phyloP scores from a whole-genome alignment of 2,329 filamentous ascomycete genomes.

The Trichoderma sp. region DNA sequence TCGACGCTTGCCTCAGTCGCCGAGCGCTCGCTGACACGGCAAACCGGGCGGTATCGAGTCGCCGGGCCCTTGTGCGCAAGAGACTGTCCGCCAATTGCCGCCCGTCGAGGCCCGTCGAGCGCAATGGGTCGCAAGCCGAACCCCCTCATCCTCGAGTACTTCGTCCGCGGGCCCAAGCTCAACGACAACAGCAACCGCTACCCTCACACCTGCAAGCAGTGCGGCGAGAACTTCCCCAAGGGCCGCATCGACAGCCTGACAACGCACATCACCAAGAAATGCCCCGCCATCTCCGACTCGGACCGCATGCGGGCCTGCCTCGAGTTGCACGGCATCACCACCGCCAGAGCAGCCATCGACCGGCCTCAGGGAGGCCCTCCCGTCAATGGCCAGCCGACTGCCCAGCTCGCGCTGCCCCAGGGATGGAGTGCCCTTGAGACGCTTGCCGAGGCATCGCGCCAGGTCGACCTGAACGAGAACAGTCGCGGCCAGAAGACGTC shows the following conservation, averaged over 20 bases:
- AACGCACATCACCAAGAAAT: constrained; percentile 83
- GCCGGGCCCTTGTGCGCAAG: constrained; percentile 24
- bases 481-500: constrained; percentile 52
- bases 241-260: constrained; percentile 82
- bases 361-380: constrained; percentile 36
- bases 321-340: constrained; percentile 69
- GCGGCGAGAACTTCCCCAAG: constrained; percentile 87
- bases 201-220: constrained; percentile 85
- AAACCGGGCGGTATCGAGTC: constrained; percentile 18
- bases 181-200: constrained; percentile 90
- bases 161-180: constrained; percentile 82
- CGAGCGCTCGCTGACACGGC: constrained; percentile 4
- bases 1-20: constrained; percentile 8
- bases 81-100: constrained; percentile 36
- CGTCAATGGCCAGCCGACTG: constrained; percentile 37
- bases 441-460: constrained; percentile 82
- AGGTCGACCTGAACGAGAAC: constrained; percentile 69
- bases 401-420: constrained; percentile 48
- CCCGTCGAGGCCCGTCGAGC: constrained; percentile 34
- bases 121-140: constrained; percentile 83
- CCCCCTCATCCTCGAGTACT: constrained; percentile 83
- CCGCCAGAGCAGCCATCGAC: constrained; percentile 45
- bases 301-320: constrained; percentile 76
- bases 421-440: constrained; percentile 83
- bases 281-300: constrained; percentile 72